These are phyloP conservation scores for Syncephalastrum racemosum DNA, from an alignment of 371 early-diverging fungal genomes.

Conservation along the genomic window DNA sequence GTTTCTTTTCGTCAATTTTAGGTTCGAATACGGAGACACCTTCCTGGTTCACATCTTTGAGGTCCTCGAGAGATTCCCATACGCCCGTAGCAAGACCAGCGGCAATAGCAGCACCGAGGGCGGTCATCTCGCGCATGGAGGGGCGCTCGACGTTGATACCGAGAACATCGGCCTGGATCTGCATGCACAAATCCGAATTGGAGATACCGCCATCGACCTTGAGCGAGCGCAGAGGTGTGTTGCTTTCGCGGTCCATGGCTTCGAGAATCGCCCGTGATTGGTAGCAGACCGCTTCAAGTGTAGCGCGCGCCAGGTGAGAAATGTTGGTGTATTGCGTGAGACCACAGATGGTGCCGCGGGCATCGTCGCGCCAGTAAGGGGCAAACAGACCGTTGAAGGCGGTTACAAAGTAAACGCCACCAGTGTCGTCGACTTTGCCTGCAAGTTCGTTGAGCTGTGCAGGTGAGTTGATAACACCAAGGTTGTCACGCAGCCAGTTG, in stretches of 20 bases:
- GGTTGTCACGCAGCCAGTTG: conserved; percentile 87
- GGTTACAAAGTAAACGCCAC: conserved; percentile 92
- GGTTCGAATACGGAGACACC: conserved; percentile 45
- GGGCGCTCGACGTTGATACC: conserved; percentile 84
- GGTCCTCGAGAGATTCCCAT: conserved; percentile 51
- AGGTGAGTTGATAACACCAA: conserved; percentile 73
- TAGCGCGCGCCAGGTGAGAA: conserved; percentile 82
- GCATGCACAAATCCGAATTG: conserved; percentile 86
- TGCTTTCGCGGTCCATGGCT: conserved; percentile 83
- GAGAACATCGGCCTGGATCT: conserved; percentile 86
- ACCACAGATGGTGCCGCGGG: conserved; percentile 85
- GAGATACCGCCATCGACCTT: conserved; percentile 95
- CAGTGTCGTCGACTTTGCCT: conserved; percentile 65
- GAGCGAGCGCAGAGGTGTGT: conserved; percentile 61
- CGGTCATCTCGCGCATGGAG: conserved; percentile 88
- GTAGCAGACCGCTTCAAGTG: conserved; percentile 90
- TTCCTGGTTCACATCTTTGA: conserved; percentile 37
- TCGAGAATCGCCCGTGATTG: conserved; percentile 90
- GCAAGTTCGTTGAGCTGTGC: conserved; percentile 64
- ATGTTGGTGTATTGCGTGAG: conserved; percentile 84
- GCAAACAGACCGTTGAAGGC: conserved; percentile 93
- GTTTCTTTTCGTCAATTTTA: conserved; percentile 47
- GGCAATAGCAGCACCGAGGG: conserved; percentile 91
- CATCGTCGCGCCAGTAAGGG: conserved; percentile 92
- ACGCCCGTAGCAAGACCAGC: conserved; percentile 83